Evolutionary conservation across 805 yeast species (phyloP).

Genomic region (Metahyphopichia silvanorum): DNA sequence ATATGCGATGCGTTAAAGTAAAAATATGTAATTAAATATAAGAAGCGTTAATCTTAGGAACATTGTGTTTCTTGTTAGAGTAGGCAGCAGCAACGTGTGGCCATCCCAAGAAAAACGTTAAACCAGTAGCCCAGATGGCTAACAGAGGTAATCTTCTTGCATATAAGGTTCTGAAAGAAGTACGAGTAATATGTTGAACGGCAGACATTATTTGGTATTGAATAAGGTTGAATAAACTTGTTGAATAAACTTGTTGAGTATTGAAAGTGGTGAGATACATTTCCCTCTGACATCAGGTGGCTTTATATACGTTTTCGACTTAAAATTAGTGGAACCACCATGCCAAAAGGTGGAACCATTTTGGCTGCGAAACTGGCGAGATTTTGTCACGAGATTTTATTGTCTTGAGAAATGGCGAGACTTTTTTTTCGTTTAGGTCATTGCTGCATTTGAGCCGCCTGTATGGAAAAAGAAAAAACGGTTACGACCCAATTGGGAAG

Average conservation of each 20-base stretch:
- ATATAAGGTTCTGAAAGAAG: conserved; percentile 19
- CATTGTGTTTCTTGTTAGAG: conserved; percentile 22
- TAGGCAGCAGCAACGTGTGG: conserved; percentile 26
- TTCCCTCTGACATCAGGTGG: too few species aligned
- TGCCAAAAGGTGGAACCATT: not conserved
- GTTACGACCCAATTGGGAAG: too few species aligned
- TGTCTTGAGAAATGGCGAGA: too few species aligned
- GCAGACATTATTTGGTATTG: conserved; percentile 9
- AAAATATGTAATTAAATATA: too few species aligned
- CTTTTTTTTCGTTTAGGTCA: too few species aligned
- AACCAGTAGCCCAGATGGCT: conserved; percentile 27
- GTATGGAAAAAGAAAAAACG: too few species aligned
- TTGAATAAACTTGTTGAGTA: conserved; percentile 1
- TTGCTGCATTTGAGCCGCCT: too few species aligned
- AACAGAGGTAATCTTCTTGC: conserved; percentile 28
- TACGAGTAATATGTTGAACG: conserved; percentile 11
- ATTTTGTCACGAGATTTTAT: too few species aligned
- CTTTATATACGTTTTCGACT: too few species aligned
- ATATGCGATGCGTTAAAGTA: too few species aligned
- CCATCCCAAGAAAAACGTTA: conserved; percentile 32
- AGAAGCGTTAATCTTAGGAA: conserved; percentile 23
- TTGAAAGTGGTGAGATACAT: not conserved
- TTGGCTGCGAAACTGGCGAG: too few species aligned
- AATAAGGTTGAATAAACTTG: too few species aligned
- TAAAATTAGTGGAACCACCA: not conserved